A percentile compares a stretch with the other conserved stretches of the same genome.
These are phyloP conservation scores for Suillus fuscotomentosus DNA, from an alignment of 768 basidiomycete genomes.

Conservation along the genomic window DNA sequence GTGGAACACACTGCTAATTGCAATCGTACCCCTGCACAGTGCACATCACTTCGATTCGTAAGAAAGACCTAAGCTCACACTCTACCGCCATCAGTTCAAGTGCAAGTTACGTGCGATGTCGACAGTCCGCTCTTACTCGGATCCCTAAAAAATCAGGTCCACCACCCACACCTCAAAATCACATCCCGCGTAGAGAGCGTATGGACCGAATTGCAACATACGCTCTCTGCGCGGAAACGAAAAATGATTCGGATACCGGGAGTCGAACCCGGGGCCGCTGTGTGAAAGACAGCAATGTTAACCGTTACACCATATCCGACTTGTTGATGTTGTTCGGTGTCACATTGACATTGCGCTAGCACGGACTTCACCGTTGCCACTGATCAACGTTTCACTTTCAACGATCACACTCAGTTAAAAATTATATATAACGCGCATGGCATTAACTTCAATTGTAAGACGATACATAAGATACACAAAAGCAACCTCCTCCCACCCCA, in stretches of 20 bases:
- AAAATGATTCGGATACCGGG: constrained; percentile 18
- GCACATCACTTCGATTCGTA: no score
- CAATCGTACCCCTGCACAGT: no score
- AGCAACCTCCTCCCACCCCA: background rate
- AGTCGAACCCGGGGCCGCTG: constrained; percentile 20
- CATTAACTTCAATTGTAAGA: constrained; percentile 4
- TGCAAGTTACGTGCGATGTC: no score
- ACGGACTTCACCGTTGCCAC: no score
- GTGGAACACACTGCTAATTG: no score
- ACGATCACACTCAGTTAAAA: background rate
- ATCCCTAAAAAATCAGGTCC: no score
- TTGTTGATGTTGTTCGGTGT: background rate
- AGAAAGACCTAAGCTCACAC: no score
- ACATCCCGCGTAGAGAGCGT: background rate
- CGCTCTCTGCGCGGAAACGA: background rate
- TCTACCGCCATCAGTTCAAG: no score
- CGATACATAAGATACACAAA: constrained; percentile 1
- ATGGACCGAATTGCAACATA: background rate
- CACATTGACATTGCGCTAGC: background rate
- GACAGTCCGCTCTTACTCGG: no score
- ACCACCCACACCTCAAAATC: background rate
- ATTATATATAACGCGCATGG: background rate
- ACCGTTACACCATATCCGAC: constrained; percentile 19
- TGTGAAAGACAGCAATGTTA: constrained; percentile 22
- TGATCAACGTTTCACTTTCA: no score